Evolutionary conservation across 2,329 filamentous ascomycete genomes (phyloP), one percentile per base, ranked within the genome.

Genomic region (Biscogniauxia sp.): DNA sequence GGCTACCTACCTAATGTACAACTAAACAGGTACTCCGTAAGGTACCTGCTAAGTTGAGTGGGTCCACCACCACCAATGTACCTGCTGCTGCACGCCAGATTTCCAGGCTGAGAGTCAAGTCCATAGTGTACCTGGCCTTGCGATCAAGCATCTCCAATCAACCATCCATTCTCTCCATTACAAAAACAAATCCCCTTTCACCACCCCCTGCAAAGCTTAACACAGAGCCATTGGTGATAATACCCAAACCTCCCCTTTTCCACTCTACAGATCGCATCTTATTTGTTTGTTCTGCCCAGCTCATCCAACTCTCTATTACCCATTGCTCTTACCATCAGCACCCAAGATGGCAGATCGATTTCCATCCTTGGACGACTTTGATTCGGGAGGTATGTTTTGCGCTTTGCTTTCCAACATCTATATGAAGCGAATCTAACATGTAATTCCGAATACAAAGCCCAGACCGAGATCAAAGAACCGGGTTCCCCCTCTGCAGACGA

Each of bases 361-460:
- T 75, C 90, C 90, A 69, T 91, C 90, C 53, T 79, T 93, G 69
- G 90, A 93, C 76, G 90, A 93, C 72, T 90, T 93, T 73, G 88
- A 90, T 75, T 84, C 84, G 28, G 84, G 84, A 70, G 83, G 84
- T 87, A 77, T 75, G 80, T 62, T 56, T 56, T 20, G 54, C 51
- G 20, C 25, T 69, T 73, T 45, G 71, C 60, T 58, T 50, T 60
- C 67, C 53, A 26, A 13, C 25, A 20, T 64, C 58, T 53, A 28
- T 37, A 56, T 68, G 57, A 58, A 23, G n/a, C 61, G 51, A 60
- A 25, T 54, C 45, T 62, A 50, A 57, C 55, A 28, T 53, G n/a
- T 2, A 45, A n/a, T 7, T 23, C 53, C 51, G 25, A 54, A 55
- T 55, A 54, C 23, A 77, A 45, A 90, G 91, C 88, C 73, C 88